Percentiles rank a stretch among this genome's conserved stretches.
Evolutionary conservation across 2,329 filamentous ascomycete species (phyloP).

Genomic region (Elsinoe perseae): DNA sequence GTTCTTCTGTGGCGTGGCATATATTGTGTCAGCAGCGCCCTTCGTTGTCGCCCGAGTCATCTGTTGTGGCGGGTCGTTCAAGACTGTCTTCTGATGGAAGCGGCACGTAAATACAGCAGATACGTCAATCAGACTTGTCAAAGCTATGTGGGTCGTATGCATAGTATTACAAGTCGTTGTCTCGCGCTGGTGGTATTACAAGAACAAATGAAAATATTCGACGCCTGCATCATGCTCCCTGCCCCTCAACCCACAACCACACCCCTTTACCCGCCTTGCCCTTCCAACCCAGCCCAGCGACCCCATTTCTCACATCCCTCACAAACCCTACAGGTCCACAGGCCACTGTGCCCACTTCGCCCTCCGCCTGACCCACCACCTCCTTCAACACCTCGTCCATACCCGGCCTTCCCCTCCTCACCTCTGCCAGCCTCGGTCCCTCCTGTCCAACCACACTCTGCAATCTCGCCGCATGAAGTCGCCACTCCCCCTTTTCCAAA

Average conservation of each 20-base stretch:
- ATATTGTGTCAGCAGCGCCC: background rate
- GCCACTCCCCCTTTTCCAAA: conserved; percentile 8
- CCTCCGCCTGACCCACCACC: conserved; percentile 23
- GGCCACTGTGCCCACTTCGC: conserved; percentile 23
- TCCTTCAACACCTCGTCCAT: conserved; percentile 18
- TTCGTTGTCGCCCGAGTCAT: background rate
- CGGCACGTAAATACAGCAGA: background rate
- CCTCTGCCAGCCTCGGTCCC: conserved; percentile 1
- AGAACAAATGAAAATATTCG: background rate
- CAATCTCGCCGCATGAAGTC: background rate
- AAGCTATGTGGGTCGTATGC: no score
- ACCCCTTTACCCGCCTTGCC: background rate
- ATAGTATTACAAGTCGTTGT: background rate
- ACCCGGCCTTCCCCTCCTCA: conserved; percentile 23
- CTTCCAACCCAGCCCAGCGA: conserved; percentile 13
- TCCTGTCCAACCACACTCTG: background rate
- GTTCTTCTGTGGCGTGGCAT: background rate
- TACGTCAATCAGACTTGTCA: background rate
- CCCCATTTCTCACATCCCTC: conserved; percentile 20
- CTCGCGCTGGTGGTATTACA: background rate
- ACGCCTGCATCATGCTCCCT: background rate
- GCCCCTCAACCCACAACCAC: conserved; percentile 11
- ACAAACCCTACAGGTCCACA: conserved; percentile 23
- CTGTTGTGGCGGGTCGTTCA: background rate
- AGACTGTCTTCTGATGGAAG: background rate